Evolutionary conservation across 371 early-diverging fungal species (phyloP), one percentile per base, ranked within the genome.

Genomic region (Chytridium lagenaria): DNA sequence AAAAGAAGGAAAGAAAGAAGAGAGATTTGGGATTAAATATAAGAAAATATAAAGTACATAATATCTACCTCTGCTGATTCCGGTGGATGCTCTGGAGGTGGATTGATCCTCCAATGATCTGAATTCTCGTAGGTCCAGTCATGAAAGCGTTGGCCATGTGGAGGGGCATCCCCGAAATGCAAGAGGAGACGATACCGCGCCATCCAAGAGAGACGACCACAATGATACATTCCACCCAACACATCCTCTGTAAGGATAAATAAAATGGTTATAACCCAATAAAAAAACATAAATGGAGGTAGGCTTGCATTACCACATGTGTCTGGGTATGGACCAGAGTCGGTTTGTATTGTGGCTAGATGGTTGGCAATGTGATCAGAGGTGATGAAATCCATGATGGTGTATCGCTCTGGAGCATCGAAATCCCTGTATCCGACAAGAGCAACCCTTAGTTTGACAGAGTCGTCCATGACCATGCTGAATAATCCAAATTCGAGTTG

Each of bases 161-260:
- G 40, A 30, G 67, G 67, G 38, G 67, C 67, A 38, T 67, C 67
- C 2, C 40, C 67, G 28, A 67, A 67, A 23, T 67, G 67, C 19
- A 67, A 30, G 38, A 67, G 5, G 44, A 44, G 16, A 28, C 49
- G 28, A 38, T 67, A 44, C 10, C 49, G 38, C 2, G 67, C 5
- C 23, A 2, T 31, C 67, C 67, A 67, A 5, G 30, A 22, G 49
- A 67, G 67, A 23, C n/a, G 3, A 40, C 37, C 15, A 30, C 37
- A 30, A 16, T 37, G 38, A 38, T 40, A 49, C 28, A 67, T 38
- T 3, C 67, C 67, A 22, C 67, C 67, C 26, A 67, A 15, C 28
- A 67, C 67, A 44, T 67, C 67, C 67, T 67, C 26, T 16, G 23
- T 55, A 5, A 30, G 26, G 30, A 26, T 7, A 44, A 44, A 19